Evolutionary conservation across 2,329 filamentous ascomycete species (phyloP).

Genomic region (Ceratocystis papillata): DNA sequence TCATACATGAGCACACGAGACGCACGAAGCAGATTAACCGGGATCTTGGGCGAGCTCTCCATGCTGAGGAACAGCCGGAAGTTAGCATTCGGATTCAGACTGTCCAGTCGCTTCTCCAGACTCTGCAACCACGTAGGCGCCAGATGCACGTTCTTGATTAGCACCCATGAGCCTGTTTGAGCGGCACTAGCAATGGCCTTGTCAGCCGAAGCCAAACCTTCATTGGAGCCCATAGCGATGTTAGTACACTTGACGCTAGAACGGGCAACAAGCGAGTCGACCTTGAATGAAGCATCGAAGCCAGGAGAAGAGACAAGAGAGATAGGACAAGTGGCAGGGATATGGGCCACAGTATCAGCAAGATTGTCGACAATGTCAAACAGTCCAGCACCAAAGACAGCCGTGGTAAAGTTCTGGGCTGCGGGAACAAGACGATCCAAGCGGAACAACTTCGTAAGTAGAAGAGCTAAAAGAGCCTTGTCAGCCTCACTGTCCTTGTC

Average conservation of each 20-base stretch:
- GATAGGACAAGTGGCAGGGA: conserved; percentile 73
- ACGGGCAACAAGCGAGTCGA: conserved; percentile 84
- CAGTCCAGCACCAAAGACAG: conserved; percentile 73
- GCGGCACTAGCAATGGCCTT: conserved; percentile 91
- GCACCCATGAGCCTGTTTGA: conserved; percentile 84
- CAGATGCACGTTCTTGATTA: conserved; percentile 97
- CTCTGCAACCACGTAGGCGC: conserved; percentile 94
- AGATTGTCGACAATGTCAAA: conserved; percentile 80
- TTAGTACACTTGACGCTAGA: conserved; percentile 77
- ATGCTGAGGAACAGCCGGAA: conserved; percentile 96
- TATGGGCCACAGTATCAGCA: conserved; percentile 70
- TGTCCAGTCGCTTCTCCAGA: conserved; percentile 91
- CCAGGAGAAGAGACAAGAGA: conserved; percentile 89
- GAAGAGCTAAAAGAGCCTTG: conserved; percentile 66
- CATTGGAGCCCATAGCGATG: conserved; percentile 98
- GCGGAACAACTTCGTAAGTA: conserved; percentile 88
- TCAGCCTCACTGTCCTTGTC: conserved; percentile 50
- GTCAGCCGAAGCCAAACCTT: conserved; percentile 83
- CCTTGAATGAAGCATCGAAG: conserved; percentile 98
- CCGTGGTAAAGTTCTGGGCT: conserved; percentile 77
- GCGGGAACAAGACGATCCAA: conserved; percentile 90
- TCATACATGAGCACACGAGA: conserved; percentile 96
- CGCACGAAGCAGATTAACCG: conserved; percentile 85
- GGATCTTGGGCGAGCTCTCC: conserved; percentile 94
- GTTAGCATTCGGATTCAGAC: conserved; percentile 82